These are phyloP conservation scores for Citrullus amarus DNA, from an alignment of 306 rosid genomes.

Conservation along the genomic window DNA sequence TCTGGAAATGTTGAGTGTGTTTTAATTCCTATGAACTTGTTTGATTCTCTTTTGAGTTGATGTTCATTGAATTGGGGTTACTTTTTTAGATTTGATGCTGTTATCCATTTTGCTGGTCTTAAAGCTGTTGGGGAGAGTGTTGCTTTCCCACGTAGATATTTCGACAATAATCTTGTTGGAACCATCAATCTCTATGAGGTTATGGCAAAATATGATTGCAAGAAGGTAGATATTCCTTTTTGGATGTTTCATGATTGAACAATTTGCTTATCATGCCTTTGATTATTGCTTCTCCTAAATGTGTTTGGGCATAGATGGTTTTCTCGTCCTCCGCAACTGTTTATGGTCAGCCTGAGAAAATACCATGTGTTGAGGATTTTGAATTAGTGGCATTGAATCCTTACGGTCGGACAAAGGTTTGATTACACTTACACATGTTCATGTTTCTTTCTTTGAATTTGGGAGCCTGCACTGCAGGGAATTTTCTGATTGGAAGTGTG, in stretches of 20 bases:
- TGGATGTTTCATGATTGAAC: neutral
- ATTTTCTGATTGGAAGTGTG: neutral
- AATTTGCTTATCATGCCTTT: neutral
- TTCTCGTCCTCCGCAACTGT: conserved; percentile 93
- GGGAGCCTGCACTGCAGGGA: neutral
- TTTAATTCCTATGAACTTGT: neutral
- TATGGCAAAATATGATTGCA: conserved; percentile 68
- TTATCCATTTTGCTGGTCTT: conserved; percentile 81
- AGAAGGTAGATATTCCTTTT: conserved; percentile 35
- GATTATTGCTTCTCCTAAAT: neutral
- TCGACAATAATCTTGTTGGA: conserved; percentile 58
- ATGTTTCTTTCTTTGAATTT: neutral
- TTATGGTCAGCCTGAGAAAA: conserved; percentile 81
- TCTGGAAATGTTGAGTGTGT: neutral
- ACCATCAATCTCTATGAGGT: conserved; percentile 73
- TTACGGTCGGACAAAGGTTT: conserved; percentile 88
- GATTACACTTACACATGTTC: neutral
- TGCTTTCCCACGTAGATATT: conserved; percentile 56
- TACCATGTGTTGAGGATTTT: conserved; percentile 79
- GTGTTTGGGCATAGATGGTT: conserved; percentile 47
- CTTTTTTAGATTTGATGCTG: conserved; percentile 65
- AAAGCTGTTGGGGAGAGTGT: conserved; percentile 93
- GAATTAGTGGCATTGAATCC: conserved; percentile 64
- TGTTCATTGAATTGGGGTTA: neutral
- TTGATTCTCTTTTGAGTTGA: neutral